A percentile compares a stretch with the other conserved stretches of the same genome.
These are phyloP conservation scores for Solanum dulcamara DNA, from an alignment of 257 asterid genomes.

Conservation along the genomic window DNA sequence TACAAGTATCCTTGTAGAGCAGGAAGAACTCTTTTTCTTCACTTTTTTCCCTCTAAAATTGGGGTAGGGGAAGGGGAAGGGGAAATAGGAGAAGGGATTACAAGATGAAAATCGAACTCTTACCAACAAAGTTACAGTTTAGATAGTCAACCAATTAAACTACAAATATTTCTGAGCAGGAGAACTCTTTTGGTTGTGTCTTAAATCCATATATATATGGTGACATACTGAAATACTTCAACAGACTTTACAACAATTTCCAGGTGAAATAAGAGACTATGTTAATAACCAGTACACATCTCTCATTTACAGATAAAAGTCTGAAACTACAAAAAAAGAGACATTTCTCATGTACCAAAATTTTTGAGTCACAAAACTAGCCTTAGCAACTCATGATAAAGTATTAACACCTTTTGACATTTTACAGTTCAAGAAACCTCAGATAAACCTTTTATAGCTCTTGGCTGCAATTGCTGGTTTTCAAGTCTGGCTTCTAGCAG, in stretches of 20 bases:
- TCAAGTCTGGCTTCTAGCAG: conserved; percentile 76
- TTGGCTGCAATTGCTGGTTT: conserved; percentile 29
- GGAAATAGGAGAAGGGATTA: too few species aligned
- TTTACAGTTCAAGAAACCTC: neutral
- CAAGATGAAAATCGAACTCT: too few species aligned
- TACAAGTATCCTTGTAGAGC: too few species aligned
- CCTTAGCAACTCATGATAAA: neutral
- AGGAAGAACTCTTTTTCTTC: too few species aligned
- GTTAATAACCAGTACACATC: neutral
- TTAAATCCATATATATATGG: too few species aligned
- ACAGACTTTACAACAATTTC: neutral
- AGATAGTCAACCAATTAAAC: too few species aligned
- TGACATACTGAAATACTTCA: too few species aligned
- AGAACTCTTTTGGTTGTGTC: too few species aligned
- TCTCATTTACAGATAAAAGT: neutral
- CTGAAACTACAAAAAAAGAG: neutral
- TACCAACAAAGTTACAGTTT: too few species aligned
- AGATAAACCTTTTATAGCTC: conserved; percentile 24
- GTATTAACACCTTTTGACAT: neutral
- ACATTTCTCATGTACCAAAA: neutral
- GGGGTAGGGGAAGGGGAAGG: too few species aligned
- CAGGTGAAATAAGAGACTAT: neutral
- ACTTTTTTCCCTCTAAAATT: too few species aligned
- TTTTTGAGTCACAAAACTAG: neutral
- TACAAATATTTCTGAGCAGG: too few species aligned